Evolutionary conservation across 352 stramenopile genomes (phyloP), one percentile per base, ranked within the genome.

Genomic region (Phytophthora pistaciae): DNA sequence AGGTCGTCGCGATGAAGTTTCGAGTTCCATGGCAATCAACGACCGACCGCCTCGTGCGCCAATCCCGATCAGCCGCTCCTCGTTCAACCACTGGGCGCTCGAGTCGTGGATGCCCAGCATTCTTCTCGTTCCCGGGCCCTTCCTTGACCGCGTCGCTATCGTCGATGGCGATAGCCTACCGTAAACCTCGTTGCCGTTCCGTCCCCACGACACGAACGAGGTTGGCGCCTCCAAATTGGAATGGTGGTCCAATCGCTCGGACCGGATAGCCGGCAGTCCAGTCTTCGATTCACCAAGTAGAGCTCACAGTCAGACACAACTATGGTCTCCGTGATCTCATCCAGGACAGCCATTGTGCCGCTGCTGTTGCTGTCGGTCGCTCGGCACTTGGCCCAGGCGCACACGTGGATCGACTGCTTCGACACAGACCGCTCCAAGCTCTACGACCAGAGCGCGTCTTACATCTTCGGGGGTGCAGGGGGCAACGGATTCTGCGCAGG

Each of bases 401-500:
- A 93, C 57, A 83, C 85, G 42, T 92, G 84, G 82, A 84, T 89
- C 60, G 80, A 87, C 61, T 85, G 80, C 38, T 50, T 87, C 31
- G 75, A 84, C 74, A 89, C 80, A 36, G 77, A 81, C 58, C 71
- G 79, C 33, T 76, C 72, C 11, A 90, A 89, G 59, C 56, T 93
- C 8, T 91, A 90, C 63, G 78, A 91, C 56, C 69, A 88, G 46
- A 90, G 82, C 59, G 75, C 68, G 14, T 76, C 78, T n/a, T 93
- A 92, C 70, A 92, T 93, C 50, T 93, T 82, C 50, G 84, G 84
- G n/a, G 84, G 85, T n/a, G 54, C 77, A 25, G 79, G 78, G 36
- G 82, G 81, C 46, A 88, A 93, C 54, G 83, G 84, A 42, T 88
- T 84, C 63, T 93, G 85, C 58, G 74, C 81, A 11, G 84, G 84